A percentile compares a stretch with the other conserved stretches of the same genome.
Conservation (phyloP, 306 rosid species). For the Crataegus laevigata region DNA sequence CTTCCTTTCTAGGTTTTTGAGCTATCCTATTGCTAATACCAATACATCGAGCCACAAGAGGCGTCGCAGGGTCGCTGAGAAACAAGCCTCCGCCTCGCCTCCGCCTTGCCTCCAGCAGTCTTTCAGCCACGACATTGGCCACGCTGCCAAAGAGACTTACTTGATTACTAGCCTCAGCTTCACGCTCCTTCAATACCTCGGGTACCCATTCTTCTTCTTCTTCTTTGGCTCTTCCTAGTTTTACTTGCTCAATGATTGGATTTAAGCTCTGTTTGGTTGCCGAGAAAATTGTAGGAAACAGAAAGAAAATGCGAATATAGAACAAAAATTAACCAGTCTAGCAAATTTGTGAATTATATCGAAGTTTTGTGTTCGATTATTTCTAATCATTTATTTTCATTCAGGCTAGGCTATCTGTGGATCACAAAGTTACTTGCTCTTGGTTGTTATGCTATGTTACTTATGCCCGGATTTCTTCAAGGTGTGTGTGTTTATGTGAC, state of each 20-base stretch:
- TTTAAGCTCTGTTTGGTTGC: not conserved
- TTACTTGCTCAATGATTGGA: not conserved
- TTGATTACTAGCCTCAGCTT: conserved; percentile 60
- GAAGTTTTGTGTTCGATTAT: not conserved
- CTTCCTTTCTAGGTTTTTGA: conserved; percentile 8
- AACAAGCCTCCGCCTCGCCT: not conserved
- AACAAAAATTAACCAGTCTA: not conserved
- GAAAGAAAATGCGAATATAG: not conserved
- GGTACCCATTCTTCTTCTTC: conserved; percentile 30
- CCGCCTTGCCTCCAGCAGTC: conserved; percentile 25
- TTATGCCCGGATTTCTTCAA: conserved; percentile 90
- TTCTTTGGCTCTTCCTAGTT: not conserved
- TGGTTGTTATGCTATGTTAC: conserved; percentile 67
- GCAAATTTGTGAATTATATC: not conserved
- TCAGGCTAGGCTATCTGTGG: conserved; percentile 98
- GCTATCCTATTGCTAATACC: conserved; percentile 8
- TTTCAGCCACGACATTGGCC: conserved; percentile 36
- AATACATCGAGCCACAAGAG: conserved; percentile 1
- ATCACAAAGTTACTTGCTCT: conserved; percentile 58
- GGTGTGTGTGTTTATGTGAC: conserved; percentile 30
- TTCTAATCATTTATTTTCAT: conserved; percentile 27
- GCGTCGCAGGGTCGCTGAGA: conserved; percentile 21
- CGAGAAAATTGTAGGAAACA: not conserved
- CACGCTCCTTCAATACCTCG: conserved; percentile 80
- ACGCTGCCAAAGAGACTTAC: conserved; percentile 73